Conservation (phyloP, 148 eudicot genomes). For the Arctostaphylos glauca region DNA sequence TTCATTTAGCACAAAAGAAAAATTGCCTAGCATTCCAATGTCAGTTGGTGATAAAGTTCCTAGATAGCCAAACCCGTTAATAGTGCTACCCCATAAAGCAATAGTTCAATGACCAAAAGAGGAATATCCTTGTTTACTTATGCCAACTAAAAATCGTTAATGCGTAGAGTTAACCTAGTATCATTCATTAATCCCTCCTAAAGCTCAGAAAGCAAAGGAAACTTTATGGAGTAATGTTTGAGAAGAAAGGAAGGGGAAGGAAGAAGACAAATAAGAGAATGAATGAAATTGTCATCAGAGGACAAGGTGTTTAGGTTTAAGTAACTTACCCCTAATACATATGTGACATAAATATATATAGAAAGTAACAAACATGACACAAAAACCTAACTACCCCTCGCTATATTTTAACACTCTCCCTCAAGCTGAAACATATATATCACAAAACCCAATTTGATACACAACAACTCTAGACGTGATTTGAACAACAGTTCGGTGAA, state of each 20-base stretch:
- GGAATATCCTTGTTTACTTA: neutral
- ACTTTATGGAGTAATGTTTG: neutral
- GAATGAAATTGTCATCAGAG: too few species aligned
- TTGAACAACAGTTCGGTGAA: too few species aligned
- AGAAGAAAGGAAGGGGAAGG: neutral
- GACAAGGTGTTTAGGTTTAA: too few species aligned
- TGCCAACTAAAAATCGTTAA: neutral
- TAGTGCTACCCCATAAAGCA: neutral
- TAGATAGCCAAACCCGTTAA: neutral
- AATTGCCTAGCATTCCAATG: conserved; percentile 1
- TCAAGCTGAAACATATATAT: too few species aligned
- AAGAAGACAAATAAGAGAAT: too few species aligned
- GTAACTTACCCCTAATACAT: too few species aligned
- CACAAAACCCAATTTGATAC: too few species aligned
- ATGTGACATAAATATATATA: too few species aligned
- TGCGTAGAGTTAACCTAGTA: neutral
- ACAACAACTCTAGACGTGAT: too few species aligned
- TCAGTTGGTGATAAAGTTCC: neutral
- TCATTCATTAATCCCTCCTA: neutral
- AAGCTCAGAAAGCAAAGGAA: neutral
- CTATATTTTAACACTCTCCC: too few species aligned
- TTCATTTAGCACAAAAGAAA: neutral
- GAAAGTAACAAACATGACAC: too few species aligned
- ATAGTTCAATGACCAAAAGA: conserved; percentile 7
- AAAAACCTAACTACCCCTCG: too few species aligned